Conservation (phyloP, 202 grass and related monocot genomes). For the Thinopyrum obtusiflorum region DNA sequence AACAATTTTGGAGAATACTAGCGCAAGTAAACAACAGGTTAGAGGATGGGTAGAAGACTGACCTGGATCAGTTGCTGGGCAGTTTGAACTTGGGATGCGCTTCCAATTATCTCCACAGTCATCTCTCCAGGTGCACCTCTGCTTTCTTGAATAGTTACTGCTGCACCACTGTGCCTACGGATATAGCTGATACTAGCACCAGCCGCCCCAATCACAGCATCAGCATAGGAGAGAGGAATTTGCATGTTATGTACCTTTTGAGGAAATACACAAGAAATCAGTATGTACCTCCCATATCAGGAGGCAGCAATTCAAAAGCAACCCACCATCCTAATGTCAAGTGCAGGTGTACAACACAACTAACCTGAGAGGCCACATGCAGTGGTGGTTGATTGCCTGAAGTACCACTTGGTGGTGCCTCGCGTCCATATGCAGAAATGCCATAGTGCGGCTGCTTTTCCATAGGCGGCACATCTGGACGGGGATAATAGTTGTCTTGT, state of each 20-base stretch:
- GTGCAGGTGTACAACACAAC: background rate
- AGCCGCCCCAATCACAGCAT: slow-evolving; percentile 88
- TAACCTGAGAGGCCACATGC: slow-evolving; percentile 68
- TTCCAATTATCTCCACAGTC: slow-evolving; percentile 94
- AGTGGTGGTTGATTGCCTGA: slow-evolving; percentile 61
- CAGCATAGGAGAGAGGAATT: slow-evolving; percentile 86
- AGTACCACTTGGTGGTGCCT: slow-evolving; percentile 35
- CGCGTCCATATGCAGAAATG: slow-evolving; percentile 75
- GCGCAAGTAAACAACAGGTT: background rate
- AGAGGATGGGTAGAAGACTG: background rate
- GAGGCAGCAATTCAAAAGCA: background rate
- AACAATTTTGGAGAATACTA: background rate
- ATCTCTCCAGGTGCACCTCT: slow-evolving; percentile 84
- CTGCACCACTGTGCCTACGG: slow-evolving; percentile 90
- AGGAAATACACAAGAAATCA: slow-evolving; percentile 10
- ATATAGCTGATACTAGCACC: slow-evolving; percentile 94
- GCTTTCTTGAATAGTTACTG: slow-evolving; percentile 85
- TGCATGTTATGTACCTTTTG: slow-evolving; percentile 90
- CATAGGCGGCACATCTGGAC: slow-evolving; percentile 50
- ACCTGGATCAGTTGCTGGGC: slow-evolving; percentile 97
- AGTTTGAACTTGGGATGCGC: slow-evolving; percentile 80
- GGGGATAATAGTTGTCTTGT: slow-evolving; percentile 76
- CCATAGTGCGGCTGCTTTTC: slow-evolving; percentile 84
- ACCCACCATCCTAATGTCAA: background rate
- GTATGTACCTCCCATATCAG: background rate